Conservation (phyloP, 1,284 basidiomycete genomes). For the Farysia itapuensis region DNA sequence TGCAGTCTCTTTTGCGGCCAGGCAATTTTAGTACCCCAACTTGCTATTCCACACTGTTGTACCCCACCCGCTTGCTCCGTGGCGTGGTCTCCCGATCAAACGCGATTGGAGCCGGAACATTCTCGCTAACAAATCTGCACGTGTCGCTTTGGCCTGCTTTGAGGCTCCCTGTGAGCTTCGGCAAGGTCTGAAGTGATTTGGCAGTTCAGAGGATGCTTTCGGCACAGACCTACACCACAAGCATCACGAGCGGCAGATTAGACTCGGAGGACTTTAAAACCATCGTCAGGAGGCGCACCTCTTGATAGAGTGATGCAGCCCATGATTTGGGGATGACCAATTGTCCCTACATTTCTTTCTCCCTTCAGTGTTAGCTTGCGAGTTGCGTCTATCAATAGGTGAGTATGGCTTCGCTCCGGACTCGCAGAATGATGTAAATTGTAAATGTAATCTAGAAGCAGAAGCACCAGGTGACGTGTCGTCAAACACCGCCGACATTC, state of each 20-base stretch:
- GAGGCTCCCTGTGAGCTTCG: conserved; percentile 43
- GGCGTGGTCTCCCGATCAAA: too few relatives aligned
- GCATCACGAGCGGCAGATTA: conserved; percentile 27
- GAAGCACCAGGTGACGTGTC: too few relatives aligned
- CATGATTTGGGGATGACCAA: conserved; percentile 48
- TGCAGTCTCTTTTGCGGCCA: too few relatives aligned
- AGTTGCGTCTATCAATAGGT: too few relatives aligned
- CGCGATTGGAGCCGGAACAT: conserved; percentile 3
- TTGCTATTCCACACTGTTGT: too few relatives aligned
- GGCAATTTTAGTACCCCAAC: too few relatives aligned
- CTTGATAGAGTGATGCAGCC: conserved; percentile 24
- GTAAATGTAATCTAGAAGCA: too few relatives aligned
- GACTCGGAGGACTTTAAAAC: conserved; percentile 38
- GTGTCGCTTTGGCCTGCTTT: conserved; percentile 15
- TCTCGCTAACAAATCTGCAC: conserved; percentile 28
- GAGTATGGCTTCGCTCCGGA: too few relatives aligned
- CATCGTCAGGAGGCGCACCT: conserved; percentile 45
- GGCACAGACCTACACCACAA: conserved; percentile 18
- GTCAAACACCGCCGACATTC: too few relatives aligned
- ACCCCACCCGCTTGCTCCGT: too few relatives aligned
- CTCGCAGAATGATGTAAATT: too few relatives aligned
- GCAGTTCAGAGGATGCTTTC: conserved; percentile 27
- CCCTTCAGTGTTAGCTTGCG: conserved; percentile 6
- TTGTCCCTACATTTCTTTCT: conserved; percentile 25
- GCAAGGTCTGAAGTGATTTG: conserved; percentile 4